Conservation (phyloP, 2,329 filamentous ascomycete species). For the Sclerotinia subarctica region DNA sequence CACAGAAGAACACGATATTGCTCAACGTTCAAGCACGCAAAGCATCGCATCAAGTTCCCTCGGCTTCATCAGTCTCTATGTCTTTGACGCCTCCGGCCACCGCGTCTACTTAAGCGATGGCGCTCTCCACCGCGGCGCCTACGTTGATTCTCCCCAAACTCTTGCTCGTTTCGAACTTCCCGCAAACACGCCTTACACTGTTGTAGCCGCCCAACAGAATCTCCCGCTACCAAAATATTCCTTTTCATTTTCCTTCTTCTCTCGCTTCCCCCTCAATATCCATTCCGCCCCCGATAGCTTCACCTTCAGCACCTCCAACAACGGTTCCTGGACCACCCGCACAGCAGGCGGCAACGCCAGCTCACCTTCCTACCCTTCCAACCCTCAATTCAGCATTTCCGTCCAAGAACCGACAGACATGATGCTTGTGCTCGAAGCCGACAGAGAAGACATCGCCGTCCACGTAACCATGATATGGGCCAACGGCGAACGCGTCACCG, state of each 20-base stretch:
- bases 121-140: slow-evolving; percentile 72
- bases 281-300: slow-evolving; percentile 48
- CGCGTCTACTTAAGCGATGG: slow-evolving; percentile 72
- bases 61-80: slow-evolving; percentile 84
- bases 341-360: slow-evolving; percentile 83
- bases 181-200: slow-evolving; percentile 48
- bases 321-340: slow-evolving; percentile 70
- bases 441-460: slow-evolving; percentile 64
- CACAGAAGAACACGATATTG: slow-evolving; percentile 59
- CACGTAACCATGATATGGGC: slow-evolving; percentile 85
- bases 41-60: slow-evolving; percentile 40
- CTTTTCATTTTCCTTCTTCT: slow-evolving; percentile 87
- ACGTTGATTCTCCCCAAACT: slow-evolving; percentile 90
- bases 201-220: slow-evolving; percentile 75
- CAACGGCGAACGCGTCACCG: slow-evolving; percentile 65
- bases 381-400: slow-evolving; percentile 78
- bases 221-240: slow-evolving; percentile 70
- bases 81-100: slow-evolving; percentile 69
- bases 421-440: slow-evolving; percentile 70
- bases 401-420: slow-evolving; percentile 58
- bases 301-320: slow-evolving; percentile 50
- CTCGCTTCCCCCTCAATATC: slow-evolving; percentile 59
- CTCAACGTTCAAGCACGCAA: slow-evolving; percentile 42
- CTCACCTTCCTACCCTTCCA: slow-evolving; percentile 72
- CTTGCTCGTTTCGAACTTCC: slow-evolving; percentile 68